Evolutionary conservation across 2,329 filamentous ascomycete genomes (phyloP).

Genomic region (Tolypocladium guangdongense): DNA sequence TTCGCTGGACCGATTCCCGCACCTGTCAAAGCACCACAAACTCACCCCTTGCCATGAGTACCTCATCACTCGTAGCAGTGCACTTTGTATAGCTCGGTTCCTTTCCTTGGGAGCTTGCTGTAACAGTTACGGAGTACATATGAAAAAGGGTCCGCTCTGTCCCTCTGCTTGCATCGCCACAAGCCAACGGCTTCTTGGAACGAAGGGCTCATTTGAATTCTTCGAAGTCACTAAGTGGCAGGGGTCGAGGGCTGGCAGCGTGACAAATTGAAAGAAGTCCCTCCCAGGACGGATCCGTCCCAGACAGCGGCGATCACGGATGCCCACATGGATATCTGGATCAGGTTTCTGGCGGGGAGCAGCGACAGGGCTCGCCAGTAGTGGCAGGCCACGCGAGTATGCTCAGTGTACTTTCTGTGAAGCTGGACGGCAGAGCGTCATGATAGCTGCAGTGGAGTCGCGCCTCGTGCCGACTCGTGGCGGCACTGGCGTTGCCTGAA

Average conservation of each 20-base stretch:
- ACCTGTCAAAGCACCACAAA: background rate
- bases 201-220: background rate
- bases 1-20: background rate
- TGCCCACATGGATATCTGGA: background rate
- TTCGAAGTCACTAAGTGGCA: background rate
- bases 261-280: background rate
- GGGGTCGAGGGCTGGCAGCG: background rate
- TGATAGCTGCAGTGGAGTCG: background rate
- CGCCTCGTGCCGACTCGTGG: background rate
- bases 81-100: background rate
- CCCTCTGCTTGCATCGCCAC: background rate
- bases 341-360: background rate
- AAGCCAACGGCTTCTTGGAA: background rate
- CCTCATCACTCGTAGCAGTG: background rate
- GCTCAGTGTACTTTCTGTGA: background rate
- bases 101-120: too few species aligned
- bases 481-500: background rate
- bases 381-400: conserved; percentile 1
- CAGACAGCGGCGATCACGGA: background rate
- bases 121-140: too few species aligned
- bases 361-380: conserved; percentile 1
- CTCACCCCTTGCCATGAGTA: too few species aligned
- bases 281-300: background rate
- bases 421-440: background rate
- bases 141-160: background rate